phyloP scores from a whole-genome alignment of 2,329 filamentous ascomycete genomes.

The Neofusicoccum parvum region DNA sequence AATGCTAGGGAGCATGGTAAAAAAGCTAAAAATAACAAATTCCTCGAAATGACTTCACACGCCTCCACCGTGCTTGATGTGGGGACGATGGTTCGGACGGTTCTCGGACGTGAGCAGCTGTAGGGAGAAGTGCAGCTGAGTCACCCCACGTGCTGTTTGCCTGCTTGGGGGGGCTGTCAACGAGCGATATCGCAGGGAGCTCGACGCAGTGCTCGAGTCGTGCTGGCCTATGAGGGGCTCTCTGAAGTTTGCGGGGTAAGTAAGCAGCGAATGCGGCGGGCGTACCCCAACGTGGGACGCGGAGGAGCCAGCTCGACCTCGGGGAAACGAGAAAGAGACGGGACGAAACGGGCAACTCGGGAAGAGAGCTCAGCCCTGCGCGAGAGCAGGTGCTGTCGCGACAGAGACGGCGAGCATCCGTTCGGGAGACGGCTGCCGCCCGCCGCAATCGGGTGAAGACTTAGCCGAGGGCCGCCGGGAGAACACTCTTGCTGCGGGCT shows the following conservation, averaged over 20 bases:
- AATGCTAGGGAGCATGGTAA: neutral
- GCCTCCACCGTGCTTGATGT: neutral
- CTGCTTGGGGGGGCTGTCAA: neutral
- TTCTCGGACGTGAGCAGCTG: neutral
- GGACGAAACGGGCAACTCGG: neutral
- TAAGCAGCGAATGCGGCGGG: neutral
- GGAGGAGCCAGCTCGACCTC: neutral
- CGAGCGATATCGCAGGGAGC: neutral
- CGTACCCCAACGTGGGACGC: neutral
- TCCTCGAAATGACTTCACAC: neutral
- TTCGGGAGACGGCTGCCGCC: neutral
- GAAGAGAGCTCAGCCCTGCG: constrained; percentile 10
- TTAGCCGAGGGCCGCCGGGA: constrained; percentile 15
- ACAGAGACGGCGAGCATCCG: neutral
- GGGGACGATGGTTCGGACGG: neutral
- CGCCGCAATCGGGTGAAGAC: constrained; percentile 12
- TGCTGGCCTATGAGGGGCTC: neutral
- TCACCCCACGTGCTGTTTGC: neutral
- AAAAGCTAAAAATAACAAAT: neutral
- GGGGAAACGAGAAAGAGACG: constrained; percentile 9
- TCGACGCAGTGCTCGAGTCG: too few relatives aligned
- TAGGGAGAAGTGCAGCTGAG: too few relatives aligned
- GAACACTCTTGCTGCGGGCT: neutral
- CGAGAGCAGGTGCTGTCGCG: too few relatives aligned
- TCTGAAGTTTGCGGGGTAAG: neutral